These are phyloP conservation scores for Papiliotrema terrestris DNA, from an alignment of 1,284 basidiomycete species.

Conservation along the genomic window DNA sequence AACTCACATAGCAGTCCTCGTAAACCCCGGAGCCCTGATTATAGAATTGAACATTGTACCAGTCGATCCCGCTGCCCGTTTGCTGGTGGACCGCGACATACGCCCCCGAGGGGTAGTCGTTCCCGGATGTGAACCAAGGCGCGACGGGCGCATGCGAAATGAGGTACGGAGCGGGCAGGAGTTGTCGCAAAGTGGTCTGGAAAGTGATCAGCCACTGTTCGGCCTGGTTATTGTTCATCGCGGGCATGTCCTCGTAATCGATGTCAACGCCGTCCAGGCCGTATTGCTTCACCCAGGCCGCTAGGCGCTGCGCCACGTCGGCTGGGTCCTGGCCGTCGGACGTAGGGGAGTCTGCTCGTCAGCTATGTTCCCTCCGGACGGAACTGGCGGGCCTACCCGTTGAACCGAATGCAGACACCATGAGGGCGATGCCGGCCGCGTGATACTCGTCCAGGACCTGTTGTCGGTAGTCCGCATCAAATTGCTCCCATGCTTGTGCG, in stretches of 20 bases:
- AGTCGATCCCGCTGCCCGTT: conserved; percentile 36
- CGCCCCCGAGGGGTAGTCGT: conserved; percentile 16
- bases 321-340: conserved; percentile 44
- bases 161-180: conserved; percentile 39
- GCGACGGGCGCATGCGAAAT: conserved; percentile 47
- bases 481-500: conserved; percentile 41
- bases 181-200: conserved; percentile 39
- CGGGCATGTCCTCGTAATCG: conserved; percentile 50
- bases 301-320: conserved; percentile 39
- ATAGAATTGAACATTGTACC: conserved; percentile 50
- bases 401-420: conserved; percentile 52
- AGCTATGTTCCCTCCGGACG: neutral
- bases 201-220: conserved; percentile 44
- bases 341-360: conserved; percentile 42
- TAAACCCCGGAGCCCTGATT: conserved; percentile 39
- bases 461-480: conserved; percentile 26
- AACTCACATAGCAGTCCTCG: conserved; percentile 24
- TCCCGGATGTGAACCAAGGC: conserved; percentile 41
- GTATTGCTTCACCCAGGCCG: conserved; percentile 45
- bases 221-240: conserved; percentile 36
- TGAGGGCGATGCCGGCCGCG: conserved; percentile 49
- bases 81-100: conserved; percentile 39
- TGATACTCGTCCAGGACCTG: conserved; percentile 47
- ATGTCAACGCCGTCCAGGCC: conserved; percentile 55
- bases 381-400: conserved; percentile 26